Evolutionary conservation across 116 monocot genomes (phyloP), one percentile per base, ranked within the genome.

Genomic region (Phalaenopsis hybrid): DNA sequence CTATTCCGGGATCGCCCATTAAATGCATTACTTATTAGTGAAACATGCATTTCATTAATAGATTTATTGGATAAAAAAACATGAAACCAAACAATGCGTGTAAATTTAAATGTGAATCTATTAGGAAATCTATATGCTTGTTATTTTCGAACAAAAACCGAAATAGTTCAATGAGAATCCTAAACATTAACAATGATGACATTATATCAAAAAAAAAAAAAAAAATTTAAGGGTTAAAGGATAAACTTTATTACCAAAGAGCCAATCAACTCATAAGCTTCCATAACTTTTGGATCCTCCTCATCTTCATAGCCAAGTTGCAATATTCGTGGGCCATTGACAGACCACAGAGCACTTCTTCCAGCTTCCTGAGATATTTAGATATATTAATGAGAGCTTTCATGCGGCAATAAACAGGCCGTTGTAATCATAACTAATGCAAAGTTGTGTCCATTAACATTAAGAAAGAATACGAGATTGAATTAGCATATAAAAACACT

Each of bases 221-320:
- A 58, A 0, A 15, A 58, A 20, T 1, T 0, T 16, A 37, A 41
- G 72, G 37, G 37, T 15, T 10, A 15, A 73, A 73, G 72, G 31
- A 16, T 3, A 41, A 34, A 5, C 9, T 73, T 73, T 15, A 25
- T 16, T 95, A 99, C 99, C 95, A 99, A 81, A 78, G 99, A 99
- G 79, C 99, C 95, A 81, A 95, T 89, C 82, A 86, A 82, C 57
- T 99, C 99, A 80, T 94, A 99, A 76, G 99, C 95, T 86, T 92
- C 99, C 89, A 99, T 92, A 51, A 94, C 94, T 88, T 91, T 91
- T 20, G 92, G 88, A 82, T 99, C 89, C 52, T 92, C 99, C 74
- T 99, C 99, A 82, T 95, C 91, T 92, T 94, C 93, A 84, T 99
- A 99, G 20, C 99, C 99, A 75, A 99, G 85, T 85, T 99, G 89